Base-by-base conservation (phyloP, 768 basidiomycete species). In the Tephrocybe sp. region DNA sequence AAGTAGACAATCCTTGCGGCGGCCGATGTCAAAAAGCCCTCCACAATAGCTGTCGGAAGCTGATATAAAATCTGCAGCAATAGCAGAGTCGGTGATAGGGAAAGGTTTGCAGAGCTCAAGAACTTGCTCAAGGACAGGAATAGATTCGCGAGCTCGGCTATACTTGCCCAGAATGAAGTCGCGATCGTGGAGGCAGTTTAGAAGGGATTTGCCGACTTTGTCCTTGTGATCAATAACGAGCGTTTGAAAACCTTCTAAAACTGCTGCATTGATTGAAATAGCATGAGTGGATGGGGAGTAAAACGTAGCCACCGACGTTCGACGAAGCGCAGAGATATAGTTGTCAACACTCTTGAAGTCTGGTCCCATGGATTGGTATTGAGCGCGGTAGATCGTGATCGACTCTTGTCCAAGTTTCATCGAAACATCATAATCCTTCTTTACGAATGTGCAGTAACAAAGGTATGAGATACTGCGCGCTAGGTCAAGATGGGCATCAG, bases 131-230 rank as follows among this genome's bases (percentile, higher is more conserved):
- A 35, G 19, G 12, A 36, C 35, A 32, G 30, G 34, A 33, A 51
- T 31, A 6, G 39, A 19, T 43, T 55, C 54, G 8, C 49, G 54
- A 47, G 47, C 11, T 42, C 48, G 32, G 20, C 48, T 41, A 33
- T 55, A 39, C 19, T 55, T 55, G 9, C 44, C 45, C 9, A 55
- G 45, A 22, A 55, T 23, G 39, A 38, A 55, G 23, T 51, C 49
- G 4, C 35, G 45, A 19, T 51, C 39, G 26, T 36, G 17, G 17
- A 46, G 35, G 30, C 44, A 20, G 16, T 46, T n/a, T 14, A 49
- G 11, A 10, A 55, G 49, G 10, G 22, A 17, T 34, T 47, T 47
- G 10, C 44, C 45, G 0, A 47, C 45, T 20, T 51, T 33, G 10
- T 51, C 49, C 16, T 45, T 45, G 35, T 39, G 40, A 13, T 51